Evolutionary conservation across 176 grass and related monocot species (phyloP).

Genomic region (Paspalum notatum): DNA sequence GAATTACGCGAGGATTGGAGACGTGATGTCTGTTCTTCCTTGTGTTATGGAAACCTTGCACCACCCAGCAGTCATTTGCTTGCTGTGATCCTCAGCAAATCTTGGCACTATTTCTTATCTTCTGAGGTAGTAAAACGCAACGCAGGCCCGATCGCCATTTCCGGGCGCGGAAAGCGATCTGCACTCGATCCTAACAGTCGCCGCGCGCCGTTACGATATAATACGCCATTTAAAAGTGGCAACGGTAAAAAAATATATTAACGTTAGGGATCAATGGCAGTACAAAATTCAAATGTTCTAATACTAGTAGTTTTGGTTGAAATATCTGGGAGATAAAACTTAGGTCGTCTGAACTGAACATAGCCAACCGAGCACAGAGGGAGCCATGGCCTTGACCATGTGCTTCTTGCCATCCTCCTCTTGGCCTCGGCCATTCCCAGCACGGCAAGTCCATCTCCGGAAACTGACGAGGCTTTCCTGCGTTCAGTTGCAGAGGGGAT

Average conservation of each 20-base stretch:
- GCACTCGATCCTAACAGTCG: neutral
- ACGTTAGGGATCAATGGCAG: neutral
- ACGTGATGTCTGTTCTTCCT: neutral
- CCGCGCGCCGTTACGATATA: neutral
- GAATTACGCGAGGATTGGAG: neutral
- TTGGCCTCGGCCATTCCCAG: neutral
- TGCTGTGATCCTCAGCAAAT: neutral
- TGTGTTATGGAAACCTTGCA: neutral
- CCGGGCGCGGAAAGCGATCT: neutral
- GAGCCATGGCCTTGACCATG: neutral
- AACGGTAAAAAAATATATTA: neutral
- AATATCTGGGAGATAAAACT: too few species aligned
- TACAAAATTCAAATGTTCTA: too few species aligned
- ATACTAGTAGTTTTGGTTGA: too few species aligned
- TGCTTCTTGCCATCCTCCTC: neutral
- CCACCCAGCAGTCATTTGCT: neutral
- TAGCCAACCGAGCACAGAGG: too few species aligned
- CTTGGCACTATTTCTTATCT: neutral
- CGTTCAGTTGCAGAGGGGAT: neutral
- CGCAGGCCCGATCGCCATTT: neutral
- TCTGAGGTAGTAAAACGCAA: neutral
- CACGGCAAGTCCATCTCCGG: neutral
- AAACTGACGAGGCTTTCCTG: neutral
- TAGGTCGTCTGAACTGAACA: too few species aligned
- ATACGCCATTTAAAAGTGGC: neutral